Evolutionary conservation across 164 flowering plant species (phyloP), one percentile per base, ranked within the genome.

Genomic region (Echeveria elegans): DNA sequence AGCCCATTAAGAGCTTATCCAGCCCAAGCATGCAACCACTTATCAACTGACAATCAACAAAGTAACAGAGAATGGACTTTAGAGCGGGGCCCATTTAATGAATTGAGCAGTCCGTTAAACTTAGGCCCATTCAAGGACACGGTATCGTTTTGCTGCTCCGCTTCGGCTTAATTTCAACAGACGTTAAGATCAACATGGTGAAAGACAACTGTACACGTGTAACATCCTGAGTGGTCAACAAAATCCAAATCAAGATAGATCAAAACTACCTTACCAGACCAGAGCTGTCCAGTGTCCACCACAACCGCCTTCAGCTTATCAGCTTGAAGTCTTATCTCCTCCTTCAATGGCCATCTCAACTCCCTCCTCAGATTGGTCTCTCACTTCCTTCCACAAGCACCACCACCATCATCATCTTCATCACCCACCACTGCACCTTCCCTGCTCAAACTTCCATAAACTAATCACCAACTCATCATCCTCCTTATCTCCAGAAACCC

Each of bases 321-420:
- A 32, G 43, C 30, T 65, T 56, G 70, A 52, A 28, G 62, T 28
- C 70, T 68, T 68, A 68, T 68, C 70, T 68, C 61, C 70, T 68
- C 61, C 61, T 43, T 43, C 61, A 38, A 77, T 80, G 83, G 81
- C 82, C 59, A 73, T 77, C 41, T 71, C 77, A 14, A 72, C 66
- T 58, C 72, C 78, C 63, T 23, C 78, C 63, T 23, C 77, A 31
- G 85, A 82, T 37, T 76, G 75, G 74, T 70, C 24, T 19, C 16
- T 78, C 18, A 56, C 68, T 50, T 64, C 66, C 34, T 53, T 68
- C 52, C 47, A 32, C 38, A 73, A 34, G 34, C 48, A 66, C 69
- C 28, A 65, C 72, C 66, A 60, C 32, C 58, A 64, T 67, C 23
- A 66, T 71, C 66, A 60, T 6, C n/a, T n/a, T n/a, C 40, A 36